phyloP scores from a whole-genome alignment of 2,329 filamentous ascomycete species.

The Diaporthe velutina region DNA sequence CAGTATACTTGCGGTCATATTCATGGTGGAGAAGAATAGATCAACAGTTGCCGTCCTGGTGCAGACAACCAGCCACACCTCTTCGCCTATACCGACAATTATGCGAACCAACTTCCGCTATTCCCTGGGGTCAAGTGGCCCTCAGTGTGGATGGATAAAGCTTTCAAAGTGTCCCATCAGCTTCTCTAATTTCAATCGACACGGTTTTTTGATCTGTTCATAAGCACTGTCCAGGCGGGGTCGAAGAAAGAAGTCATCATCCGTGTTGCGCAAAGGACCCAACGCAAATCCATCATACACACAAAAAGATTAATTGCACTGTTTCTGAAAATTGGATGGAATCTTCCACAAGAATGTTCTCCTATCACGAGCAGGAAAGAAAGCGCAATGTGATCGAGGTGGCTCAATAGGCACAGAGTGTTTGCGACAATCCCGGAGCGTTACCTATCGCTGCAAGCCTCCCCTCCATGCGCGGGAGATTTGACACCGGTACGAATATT shows the following conservation, averaged over 20 bases:
- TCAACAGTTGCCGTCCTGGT: neutral
- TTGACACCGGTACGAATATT: neutral
- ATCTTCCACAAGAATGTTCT: neutral
- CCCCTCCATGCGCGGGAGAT: neutral
- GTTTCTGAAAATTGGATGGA: no score
- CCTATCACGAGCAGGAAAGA: neutral
- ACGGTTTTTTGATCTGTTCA: neutral
- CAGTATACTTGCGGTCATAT: neutral
- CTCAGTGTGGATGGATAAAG: neutral
- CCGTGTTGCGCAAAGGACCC: neutral
- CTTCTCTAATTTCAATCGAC: neutral
- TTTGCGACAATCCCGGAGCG: neutral
- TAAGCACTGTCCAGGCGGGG: neutral
- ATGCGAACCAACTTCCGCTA: neutral
- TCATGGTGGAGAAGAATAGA: neutral
- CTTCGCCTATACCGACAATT: neutral
- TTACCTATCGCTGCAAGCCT: neutral
- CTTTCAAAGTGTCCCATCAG: neutral
- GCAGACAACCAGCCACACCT: neutral
- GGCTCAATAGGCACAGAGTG: neutral
- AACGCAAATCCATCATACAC: neutral
- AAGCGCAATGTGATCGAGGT: neutral
- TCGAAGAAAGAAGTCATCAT: neutral
- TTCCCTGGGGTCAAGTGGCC: neutral
- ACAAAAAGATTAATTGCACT: no score